Conservation (phyloP, 2,329 filamentous ascomycete genomes). For the Eutypa lata region DNA sequence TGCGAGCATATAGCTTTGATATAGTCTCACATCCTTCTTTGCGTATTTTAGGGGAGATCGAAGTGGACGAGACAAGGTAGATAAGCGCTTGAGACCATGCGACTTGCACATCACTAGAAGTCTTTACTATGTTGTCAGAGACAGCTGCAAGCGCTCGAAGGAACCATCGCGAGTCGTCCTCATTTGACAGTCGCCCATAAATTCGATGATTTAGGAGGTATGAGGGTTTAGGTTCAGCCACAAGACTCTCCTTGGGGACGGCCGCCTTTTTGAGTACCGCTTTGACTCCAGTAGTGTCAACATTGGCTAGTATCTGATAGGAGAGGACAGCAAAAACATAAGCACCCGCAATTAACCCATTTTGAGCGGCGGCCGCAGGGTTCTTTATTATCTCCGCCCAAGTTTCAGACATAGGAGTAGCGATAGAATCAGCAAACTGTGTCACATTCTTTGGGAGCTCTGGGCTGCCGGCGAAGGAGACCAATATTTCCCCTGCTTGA, state of each 20-base stretch:
- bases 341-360: conserved; percentile 74
- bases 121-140: conserved; percentile 50
- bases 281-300: conserved; percentile 49
- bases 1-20: conserved; percentile 60
- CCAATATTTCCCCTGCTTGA: conserved; percentile 68
- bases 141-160: conserved; percentile 65
- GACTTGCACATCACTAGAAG: conserved; percentile 49
- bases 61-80: conserved; percentile 67
- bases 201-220: conserved; percentile 82
- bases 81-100: conserved; percentile 85
- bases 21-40: conserved; percentile 61
- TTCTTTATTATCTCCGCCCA: conserved; percentile 80
- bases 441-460: conserved; percentile 44
- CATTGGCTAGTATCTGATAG: conserved; percentile 49
- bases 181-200: conserved; percentile 72
- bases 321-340: conserved; percentile 70
- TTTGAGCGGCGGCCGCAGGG: conserved; percentile 75
- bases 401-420: conserved; percentile 59
- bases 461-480: conserved; percentile 46
- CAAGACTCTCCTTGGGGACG: conserved; percentile 63
- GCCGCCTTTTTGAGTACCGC: conserved; percentile 57
- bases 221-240: conserved; percentile 75
- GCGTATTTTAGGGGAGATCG: conserved; percentile 59
- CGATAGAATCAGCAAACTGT: conserved; percentile 51
- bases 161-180: conserved; percentile 78